Evolutionary conservation across 1,139 yeast species (phyloP), one percentile per base, ranked within the genome.

Genomic region (Trichomonascaceae sp.): DNA sequence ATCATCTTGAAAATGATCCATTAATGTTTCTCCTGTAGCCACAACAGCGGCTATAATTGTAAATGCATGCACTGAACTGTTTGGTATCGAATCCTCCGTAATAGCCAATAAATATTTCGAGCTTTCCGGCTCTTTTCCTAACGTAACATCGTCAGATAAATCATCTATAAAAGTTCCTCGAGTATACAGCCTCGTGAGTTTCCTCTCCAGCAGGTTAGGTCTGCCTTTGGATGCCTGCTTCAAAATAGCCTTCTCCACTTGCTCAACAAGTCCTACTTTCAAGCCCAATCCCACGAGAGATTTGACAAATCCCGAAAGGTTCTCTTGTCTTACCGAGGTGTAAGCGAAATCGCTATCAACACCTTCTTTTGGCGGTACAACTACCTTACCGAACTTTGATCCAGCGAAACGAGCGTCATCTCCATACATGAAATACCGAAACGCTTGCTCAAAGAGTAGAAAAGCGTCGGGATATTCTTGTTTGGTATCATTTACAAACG

Each of bases 201-300:
- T 73, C 50, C 99, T 73, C 53, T 79, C 79, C 71, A 93, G 87
- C 2, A 89, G 76, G 32, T 79, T 80, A 43, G 67, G 70, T 57
- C 71, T 74, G 58, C 72, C 73, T 38, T 67, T 68, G 1, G 77
- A 74, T 38, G 66, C 76, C 57, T 72, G 81, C 72, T 87, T 86
- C 9, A 87, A 74, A 0, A 90, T 88, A 0, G 91, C 84, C 0
- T 93, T 82, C 66, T 91, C 97, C 41, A 81, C 76, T 65, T 93
- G 99, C 63, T 86, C 85, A 0, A 91, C 95, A 1, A 93, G 82
- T 0, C 96, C 98, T 3, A 93, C 90, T 66, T 87, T 91, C 58
- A 61, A 57, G 2, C 73, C 73, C 32, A 58, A 55, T 13, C 65
- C 63, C 1, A 70, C 70, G 32, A 70, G 59, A 52, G 65, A 64